phyloP scores from a whole-genome alignment of 2,329 filamentous ascomycete genomes.

The Aureobasidium sp. region DNA sequence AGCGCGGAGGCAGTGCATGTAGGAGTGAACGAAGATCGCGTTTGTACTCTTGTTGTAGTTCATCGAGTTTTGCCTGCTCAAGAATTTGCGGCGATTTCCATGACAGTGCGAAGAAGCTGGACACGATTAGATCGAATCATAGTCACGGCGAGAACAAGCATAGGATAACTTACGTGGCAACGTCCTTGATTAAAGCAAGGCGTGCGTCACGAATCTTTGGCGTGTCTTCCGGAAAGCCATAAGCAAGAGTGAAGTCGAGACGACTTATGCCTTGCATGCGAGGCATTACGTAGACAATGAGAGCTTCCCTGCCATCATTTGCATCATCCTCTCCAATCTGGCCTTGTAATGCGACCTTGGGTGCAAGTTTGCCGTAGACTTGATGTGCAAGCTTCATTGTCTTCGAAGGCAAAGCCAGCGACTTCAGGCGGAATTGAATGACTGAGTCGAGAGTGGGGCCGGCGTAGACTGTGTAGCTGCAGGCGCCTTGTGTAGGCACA shows the following conservation, averaged over 20 bases:
- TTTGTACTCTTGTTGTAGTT: neutral
- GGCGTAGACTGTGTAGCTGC: constrained; percentile 4
- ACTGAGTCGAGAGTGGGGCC: neutral
- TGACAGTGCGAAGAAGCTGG: neutral
- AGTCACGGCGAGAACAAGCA: neutral
- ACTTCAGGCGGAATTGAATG: neutral
- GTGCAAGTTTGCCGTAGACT: neutral
- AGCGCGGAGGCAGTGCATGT: neutral
- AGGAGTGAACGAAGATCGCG: neutral
- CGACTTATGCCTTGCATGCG: neutral
- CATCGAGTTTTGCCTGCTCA: neutral
- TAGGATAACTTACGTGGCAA: neutral
- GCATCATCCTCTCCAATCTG: neutral
- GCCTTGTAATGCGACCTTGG: neutral
- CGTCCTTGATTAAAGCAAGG: neutral
- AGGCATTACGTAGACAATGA: neutral
- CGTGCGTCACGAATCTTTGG: neutral
- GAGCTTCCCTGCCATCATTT: neutral
- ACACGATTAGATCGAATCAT: neutral
- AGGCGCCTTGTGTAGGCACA: constrained; percentile 2
- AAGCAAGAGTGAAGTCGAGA: constrained; percentile 7
- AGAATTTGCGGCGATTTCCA: neutral
- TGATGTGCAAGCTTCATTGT: neutral
- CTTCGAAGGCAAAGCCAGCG: neutral
- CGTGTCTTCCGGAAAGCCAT: neutral